Conservation (phyloP, 768 basidiomycete genomes). For the Mycena amicta region DNA sequence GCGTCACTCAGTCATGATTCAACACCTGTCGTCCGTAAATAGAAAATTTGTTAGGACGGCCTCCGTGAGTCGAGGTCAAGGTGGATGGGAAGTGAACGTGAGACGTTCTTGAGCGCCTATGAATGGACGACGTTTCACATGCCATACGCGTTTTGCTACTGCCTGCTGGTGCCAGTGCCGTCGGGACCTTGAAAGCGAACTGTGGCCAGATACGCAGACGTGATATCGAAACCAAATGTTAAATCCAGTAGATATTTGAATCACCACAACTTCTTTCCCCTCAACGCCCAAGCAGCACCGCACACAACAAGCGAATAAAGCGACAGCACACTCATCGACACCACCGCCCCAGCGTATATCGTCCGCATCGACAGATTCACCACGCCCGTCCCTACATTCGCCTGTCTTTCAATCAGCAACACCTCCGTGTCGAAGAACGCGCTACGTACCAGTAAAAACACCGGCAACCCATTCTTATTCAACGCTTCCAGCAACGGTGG, state of each 20-base stretch:
- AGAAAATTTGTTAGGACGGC: no score
- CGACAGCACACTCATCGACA: slow-evolving; percentile 64
- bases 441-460: slow-evolving; percentile 79
- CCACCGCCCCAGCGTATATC: slow-evolving; percentile 66
- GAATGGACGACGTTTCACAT: not conserved
- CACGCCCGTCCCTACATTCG: slow-evolving; percentile 84
- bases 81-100: no score
- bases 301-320: slow-evolving; percentile 64
- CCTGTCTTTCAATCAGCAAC: slow-evolving; percentile 45
- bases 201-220: not conserved
- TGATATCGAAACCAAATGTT: no score
- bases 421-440: not conserved
- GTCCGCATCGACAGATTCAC: slow-evolving; percentile 80
- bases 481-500: slow-evolving; percentile 73
- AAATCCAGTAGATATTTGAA: not conserved
- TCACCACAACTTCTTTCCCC: slow-evolving; percentile 26
- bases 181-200: not conserved
- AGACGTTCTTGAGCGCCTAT: no score
- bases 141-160: not conserved
- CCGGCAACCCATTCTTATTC: slow-evolving; percentile 74
- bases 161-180: not conserved
- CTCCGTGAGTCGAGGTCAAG: no score
- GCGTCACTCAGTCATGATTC: no score
- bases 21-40: no score
- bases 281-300: slow-evolving; percentile 59